Evolutionary conservation across 2,329 filamentous ascomycete genomes (phyloP).

Genomic region (Diaporthe sp.): DNA sequence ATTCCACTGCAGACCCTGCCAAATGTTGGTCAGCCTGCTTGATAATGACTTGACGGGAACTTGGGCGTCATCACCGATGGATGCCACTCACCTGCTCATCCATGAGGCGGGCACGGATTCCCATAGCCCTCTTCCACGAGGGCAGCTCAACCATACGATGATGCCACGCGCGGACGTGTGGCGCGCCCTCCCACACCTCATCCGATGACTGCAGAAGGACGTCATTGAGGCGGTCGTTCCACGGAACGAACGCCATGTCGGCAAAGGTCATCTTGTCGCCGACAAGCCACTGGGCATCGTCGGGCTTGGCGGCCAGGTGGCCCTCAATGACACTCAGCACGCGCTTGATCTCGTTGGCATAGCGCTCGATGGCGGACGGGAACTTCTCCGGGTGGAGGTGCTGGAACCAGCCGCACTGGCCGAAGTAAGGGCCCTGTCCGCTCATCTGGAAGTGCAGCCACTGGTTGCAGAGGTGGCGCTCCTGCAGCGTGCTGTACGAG

Average conservation of each 20-base stretch:
- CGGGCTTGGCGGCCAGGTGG: constrained; percentile 34
- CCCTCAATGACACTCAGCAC: constrained; percentile 40
- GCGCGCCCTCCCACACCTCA: constrained; percentile 40
- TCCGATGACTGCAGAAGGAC: constrained; percentile 39
- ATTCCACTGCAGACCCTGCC: constrained; percentile 46
- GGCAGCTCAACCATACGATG: constrained; percentile 45
- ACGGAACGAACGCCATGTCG: constrained; percentile 39
- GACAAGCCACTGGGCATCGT: constrained; percentile 39
- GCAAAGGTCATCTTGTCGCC: constrained; percentile 40
- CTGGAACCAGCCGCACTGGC: constrained; percentile 52
- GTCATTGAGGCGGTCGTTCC: constrained; percentile 40
- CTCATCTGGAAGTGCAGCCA: constrained; percentile 56
- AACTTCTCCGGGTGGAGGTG: constrained; percentile 43
- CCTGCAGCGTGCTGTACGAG: constrained; percentile 35
- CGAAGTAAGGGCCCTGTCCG: constrained; percentile 57
- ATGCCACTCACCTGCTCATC: constrained; percentile 41
- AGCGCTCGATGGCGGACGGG: constrained; percentile 39
- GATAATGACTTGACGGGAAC: background rate
- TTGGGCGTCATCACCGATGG: rapidly evolving
- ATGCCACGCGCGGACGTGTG: constrained; percentile 48
- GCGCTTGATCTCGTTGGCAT: constrained; percentile 41
- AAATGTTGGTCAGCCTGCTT: background rate
- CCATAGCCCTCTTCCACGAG: constrained; percentile 48
- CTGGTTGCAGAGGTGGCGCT: constrained; percentile 36
- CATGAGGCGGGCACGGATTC: constrained; percentile 45